phyloP scores from a whole-genome alignment of 2,329 filamentous ascomycete species.

The Ophiostoma sp. region DNA sequence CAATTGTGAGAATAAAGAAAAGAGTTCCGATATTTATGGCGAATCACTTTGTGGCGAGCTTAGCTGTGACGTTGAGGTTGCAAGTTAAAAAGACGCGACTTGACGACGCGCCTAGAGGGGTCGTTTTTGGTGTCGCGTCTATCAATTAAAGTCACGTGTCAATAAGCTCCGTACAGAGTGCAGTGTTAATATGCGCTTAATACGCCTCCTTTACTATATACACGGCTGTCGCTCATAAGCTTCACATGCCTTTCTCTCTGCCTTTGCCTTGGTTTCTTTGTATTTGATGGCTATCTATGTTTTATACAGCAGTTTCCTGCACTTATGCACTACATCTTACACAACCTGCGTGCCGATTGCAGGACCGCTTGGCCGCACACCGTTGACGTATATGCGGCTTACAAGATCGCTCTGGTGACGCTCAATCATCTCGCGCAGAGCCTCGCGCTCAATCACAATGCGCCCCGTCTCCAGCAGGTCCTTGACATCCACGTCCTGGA shows the following conservation, averaged over 20 bases:
- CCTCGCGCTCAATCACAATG: slow-evolving; percentile 78
- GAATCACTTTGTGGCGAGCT: not conserved
- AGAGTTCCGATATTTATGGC: not conserved
- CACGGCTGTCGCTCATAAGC: not conserved
- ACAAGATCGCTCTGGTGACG: slow-evolving; percentile 65
- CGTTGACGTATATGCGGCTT: slow-evolving; percentile 43
- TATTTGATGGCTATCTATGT: not conserved
- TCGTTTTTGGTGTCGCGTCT: not conserved
- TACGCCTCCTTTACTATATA: not conserved
- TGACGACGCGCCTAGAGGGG: slow-evolving; percentile 7
- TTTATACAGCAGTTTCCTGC: not conserved
- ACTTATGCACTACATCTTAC: not conserved
- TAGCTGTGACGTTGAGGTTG: slow-evolving; percentile 12
- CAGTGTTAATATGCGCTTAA: not conserved
- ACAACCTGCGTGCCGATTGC: slow-evolving; percentile 33
- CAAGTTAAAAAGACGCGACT: slow-evolving; percentile 6
- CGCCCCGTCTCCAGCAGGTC: slow-evolving; percentile 80
- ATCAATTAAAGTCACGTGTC: slow-evolving; percentile 18
- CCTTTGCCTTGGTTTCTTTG: not conserved
- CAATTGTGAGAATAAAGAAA: not conserved
- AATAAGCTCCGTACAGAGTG: not conserved
- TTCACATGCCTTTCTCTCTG: not conserved
- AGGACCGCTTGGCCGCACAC: slow-evolving; percentile 34
- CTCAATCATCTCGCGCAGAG: slow-evolving; percentile 68
- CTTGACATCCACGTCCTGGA: slow-evolving; percentile 90